phyloP scores from a whole-genome alignment of 1,284 basidiomycete species.

The Ceratobasidium sp. region DNA sequence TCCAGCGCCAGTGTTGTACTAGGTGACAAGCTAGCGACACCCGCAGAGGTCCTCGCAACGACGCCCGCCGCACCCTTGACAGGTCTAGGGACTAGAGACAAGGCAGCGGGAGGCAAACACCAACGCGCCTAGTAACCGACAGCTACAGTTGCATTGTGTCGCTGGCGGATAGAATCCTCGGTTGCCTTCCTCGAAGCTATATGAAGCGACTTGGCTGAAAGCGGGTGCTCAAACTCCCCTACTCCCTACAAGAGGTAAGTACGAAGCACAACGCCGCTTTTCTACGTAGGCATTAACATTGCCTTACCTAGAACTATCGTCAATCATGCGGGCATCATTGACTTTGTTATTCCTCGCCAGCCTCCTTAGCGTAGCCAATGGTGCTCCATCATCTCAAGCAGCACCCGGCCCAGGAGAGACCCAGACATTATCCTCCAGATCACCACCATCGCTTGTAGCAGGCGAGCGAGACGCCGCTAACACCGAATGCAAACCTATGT shows the following conservation, averaged over 20 bases:
- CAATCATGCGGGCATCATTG: background rate
- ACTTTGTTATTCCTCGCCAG: background rate
- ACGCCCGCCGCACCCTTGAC: background rate
- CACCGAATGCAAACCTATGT: background rate
- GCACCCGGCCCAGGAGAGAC: background rate
- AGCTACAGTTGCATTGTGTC: background rate
- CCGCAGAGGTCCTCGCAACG: constrained; percentile 30
- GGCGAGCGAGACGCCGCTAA: background rate
- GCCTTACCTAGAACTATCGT: background rate
- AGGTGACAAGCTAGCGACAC: constrained; percentile 1
- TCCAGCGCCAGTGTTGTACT: background rate
- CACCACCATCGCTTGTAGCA: background rate
- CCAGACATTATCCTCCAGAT: background rate
- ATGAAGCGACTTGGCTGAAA: background rate
- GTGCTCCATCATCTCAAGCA: background rate
- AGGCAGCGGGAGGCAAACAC: constrained; percentile 1
- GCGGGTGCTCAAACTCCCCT: background rate
- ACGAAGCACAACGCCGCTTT: background rate
- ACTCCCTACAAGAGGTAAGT: background rate
- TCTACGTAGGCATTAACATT: background rate
- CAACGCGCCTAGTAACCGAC: constrained; percentile 6
- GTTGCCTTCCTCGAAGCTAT: constrained; percentile 6
- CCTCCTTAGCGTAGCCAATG: constrained; percentile 1
- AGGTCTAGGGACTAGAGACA: constrained; percentile 10
- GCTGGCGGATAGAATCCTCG: background rate